Base-by-base conservation (phyloP, 192 early-diverging fungal genomes). In the Coemansia sp. region DNA sequence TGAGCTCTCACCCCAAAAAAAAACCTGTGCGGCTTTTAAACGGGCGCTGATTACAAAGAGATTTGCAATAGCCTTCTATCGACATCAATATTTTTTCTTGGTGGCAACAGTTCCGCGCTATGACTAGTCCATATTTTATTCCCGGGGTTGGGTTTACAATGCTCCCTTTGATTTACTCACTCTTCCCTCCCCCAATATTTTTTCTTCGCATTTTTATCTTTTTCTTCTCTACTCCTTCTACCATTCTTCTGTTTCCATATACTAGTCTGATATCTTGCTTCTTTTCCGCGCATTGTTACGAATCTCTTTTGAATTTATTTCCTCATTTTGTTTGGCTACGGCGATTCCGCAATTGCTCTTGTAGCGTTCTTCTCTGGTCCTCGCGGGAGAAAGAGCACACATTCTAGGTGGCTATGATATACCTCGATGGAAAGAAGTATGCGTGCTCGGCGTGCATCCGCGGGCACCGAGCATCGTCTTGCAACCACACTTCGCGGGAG, bases 401-500 rank as follows among this genome's bases (percentile, higher is more conserved):
- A 55, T 6, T 55, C 16, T 3, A 26, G 2, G 18, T 55, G 31
- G 56, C 7, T 36, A 77, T 79, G 77, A 72, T 79, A 18, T 38
- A 75, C 20, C 70, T 65, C 7, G 55, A 77, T 10, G 75, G 73
- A 1, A 64, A 75, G 31, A 84, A 84, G 61, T 79, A 52, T 55
- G 72, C 83, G 16, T 84, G 83, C 64, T 39, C 39, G 41, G 60
- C 66, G 35, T 84, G 83, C 67, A 81, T 84, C 37, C 73, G 78
- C 36, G 83, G 83, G 28, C 83, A 84, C 59, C 68, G 83, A 21
- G 77, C 78, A 23, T 81, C 83, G 18, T 65, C 61, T 10, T 84
- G 83, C 62, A 60, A 52, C 28, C 83, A 84, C 64, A 43, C 36
- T 7, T 80, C 87, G 56, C 84, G 91, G n/a, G 68, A 76, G 53